A percentile compares a stretch with the other conserved stretches of the same genome.
Evolutionary conservation across 1,284 basidiomycete species (phyloP).

Genomic region (Malassezia pachydermatis): DNA sequence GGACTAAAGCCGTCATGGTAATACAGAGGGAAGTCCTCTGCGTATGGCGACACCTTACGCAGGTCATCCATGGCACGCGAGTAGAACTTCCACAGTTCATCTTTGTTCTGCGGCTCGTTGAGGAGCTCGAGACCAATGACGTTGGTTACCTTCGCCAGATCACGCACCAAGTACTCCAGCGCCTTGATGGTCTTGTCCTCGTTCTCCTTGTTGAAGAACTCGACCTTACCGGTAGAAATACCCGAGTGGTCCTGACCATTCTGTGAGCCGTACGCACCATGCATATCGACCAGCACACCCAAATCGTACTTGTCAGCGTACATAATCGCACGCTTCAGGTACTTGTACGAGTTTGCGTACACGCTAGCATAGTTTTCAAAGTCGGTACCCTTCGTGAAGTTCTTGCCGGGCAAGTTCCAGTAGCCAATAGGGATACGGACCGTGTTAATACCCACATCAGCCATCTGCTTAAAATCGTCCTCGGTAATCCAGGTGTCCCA

Average conservation of each 20-base stretch:
- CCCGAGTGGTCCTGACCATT: slow-evolving; percentile 62
- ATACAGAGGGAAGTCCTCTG: slow-evolving; percentile 58
- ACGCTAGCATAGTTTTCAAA: slow-evolving; percentile 57
- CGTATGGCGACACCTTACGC: slow-evolving; percentile 52
- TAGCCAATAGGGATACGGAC: slow-evolving; percentile 47
- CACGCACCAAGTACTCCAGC: slow-evolving; percentile 55
- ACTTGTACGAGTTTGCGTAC: slow-evolving; percentile 58
- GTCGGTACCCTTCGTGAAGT: slow-evolving; percentile 53
- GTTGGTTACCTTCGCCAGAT: slow-evolving; percentile 60
- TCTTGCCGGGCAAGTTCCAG: slow-evolving; percentile 48
- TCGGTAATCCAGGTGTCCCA: slow-evolving; percentile 69
- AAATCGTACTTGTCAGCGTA: slow-evolving; percentile 59
- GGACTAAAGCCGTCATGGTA: slow-evolving; percentile 66
- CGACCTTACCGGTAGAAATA: slow-evolving; percentile 57
- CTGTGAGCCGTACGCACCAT: slow-evolving; percentile 62
- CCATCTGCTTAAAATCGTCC: slow-evolving; percentile 49
- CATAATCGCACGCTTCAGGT: slow-evolving; percentile 58
- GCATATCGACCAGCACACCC: slow-evolving; percentile 66
- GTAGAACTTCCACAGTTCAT: slow-evolving; percentile 41
- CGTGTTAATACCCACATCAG: slow-evolving; percentile 47
- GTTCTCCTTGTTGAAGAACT: slow-evolving; percentile 54
- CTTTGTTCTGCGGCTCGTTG: slow-evolving; percentile 57
- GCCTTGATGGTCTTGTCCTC: slow-evolving; percentile 57
- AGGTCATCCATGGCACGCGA: slow-evolving; percentile 54
- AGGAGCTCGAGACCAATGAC: slow-evolving; percentile 64